These are phyloP conservation scores for Trametes meyenii DNA, from an alignment of 768 basidiomycete species.

Conservation along the genomic window DNA sequence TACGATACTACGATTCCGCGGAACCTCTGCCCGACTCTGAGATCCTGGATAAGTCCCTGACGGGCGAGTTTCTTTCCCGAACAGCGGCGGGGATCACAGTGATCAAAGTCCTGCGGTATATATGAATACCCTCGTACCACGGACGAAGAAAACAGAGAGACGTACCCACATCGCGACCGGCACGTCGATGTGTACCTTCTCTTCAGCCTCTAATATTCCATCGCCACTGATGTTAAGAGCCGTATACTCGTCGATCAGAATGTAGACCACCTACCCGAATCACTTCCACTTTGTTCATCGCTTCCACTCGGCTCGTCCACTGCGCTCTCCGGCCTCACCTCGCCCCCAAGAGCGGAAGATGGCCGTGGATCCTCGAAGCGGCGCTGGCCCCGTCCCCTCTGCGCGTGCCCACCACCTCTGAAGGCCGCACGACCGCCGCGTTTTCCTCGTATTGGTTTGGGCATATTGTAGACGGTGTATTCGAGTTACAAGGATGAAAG, in stretches of 20 bases:
- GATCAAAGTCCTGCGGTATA: constrained; percentile 82
- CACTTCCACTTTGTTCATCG: constrained; percentile 37
- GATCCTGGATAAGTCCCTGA: constrained; percentile 80
- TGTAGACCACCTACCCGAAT: constrained; percentile 22
- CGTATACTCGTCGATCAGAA: neutral
- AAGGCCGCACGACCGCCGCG: constrained; percentile 13
- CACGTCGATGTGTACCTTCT: constrained; percentile 43
- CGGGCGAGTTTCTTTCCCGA: constrained; percentile 91
- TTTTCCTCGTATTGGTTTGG: constrained; percentile 10
- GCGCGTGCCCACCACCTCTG: constrained; percentile 18
- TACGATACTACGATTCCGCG: constrained; percentile 94
- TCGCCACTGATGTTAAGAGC: constrained; percentile 3
- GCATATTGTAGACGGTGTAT: neutral
- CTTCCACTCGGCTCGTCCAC: constrained; percentile 49
- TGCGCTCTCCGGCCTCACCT: constrained; percentile 59
- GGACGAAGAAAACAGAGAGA: constrained; percentile 23
- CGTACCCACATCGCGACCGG: constrained; percentile 97
- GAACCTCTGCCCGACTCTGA: constrained; percentile 84
- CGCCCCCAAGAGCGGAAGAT: constrained; percentile 28
- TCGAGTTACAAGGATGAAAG: too few species aligned
- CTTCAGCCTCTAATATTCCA: constrained; percentile 9
- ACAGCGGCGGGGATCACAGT: constrained; percentile 90
- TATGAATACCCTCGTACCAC: neutral
- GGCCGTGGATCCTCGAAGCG: constrained; percentile 22
- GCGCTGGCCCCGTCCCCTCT: constrained; percentile 18